A percentile compares a stretch with the other conserved stretches of the same genome.
phyloP scores from a whole-genome alignment of 352 stramenopile genomes.

The Phytophthora syringae region DNA sequence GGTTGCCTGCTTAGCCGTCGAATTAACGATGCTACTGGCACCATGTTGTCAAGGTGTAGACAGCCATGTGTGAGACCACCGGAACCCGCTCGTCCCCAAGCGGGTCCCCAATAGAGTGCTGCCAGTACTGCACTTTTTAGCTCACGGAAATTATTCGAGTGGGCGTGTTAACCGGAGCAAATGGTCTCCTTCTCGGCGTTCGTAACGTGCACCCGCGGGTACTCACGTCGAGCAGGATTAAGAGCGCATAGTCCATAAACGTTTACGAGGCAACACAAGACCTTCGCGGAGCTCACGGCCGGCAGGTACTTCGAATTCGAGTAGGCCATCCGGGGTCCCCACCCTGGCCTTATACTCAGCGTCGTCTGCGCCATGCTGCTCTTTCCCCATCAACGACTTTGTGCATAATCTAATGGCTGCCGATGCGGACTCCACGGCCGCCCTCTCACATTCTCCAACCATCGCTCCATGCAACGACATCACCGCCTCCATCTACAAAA shows the following conservation, averaged over 20 bases:
- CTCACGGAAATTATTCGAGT: slow-evolving; percentile 31
- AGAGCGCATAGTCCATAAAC: slow-evolving; percentile 27
- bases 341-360: too few relatives aligned
- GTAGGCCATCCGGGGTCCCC: slow-evolving; percentile 7
- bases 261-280: too few relatives aligned
- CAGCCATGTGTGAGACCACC: not conserved
- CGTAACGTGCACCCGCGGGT: slow-evolving; percentile 7
- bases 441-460: too few relatives aligned
- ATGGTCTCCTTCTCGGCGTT: not conserved
- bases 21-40: slow-evolving; percentile 11
- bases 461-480: too few relatives aligned
- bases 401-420: too few relatives aligned
- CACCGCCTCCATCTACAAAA: too few relatives aligned
- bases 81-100: not conserved
- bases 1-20: not conserved
- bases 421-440: too few relatives aligned
- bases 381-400: too few relatives aligned
- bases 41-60: slow-evolving; percentile 29
- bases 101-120: slow-evolving; percentile 7
- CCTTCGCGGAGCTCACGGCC: not conserved
- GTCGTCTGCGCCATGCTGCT: too few relatives aligned
- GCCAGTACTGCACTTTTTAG: slow-evolving; percentile 18
- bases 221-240: slow-evolving; percentile 7
- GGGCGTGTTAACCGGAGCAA: not conserved
- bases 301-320: not conserved